A percentile compares a stretch with the other conserved stretches of the same genome.
Conservation (phyloP, 768 basidiomycete genomes). For the Pulveroboletus sp. region DNA sequence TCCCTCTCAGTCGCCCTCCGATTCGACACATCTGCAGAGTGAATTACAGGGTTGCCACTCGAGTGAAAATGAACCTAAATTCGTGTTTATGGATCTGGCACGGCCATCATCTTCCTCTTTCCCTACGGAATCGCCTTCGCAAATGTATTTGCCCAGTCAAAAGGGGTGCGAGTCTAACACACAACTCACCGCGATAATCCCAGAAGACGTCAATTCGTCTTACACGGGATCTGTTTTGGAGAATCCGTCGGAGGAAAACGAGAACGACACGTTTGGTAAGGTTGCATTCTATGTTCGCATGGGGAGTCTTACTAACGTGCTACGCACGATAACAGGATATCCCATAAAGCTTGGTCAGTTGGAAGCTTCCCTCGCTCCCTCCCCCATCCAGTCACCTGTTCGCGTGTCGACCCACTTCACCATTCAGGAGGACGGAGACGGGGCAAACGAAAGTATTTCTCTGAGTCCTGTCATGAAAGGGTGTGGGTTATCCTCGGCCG, state of each 20-base stretch:
- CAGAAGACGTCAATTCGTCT: slow-evolving; percentile 27
- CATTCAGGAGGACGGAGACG: slow-evolving; percentile 15
- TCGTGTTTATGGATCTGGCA: slow-evolving; percentile 17
- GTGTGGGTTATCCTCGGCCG: slow-evolving; percentile 25
- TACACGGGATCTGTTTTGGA: slow-evolving; percentile 20
- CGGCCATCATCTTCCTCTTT: slow-evolving; percentile 15
- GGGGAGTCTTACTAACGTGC: neutral
- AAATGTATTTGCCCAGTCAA: slow-evolving; percentile 5
- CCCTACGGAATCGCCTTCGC: slow-evolving; percentile 7
- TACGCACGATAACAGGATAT: slow-evolving; percentile 10
- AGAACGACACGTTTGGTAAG: slow-evolving; percentile 32
- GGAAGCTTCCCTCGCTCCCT: slow-evolving; percentile 12
- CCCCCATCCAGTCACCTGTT: slow-evolving; percentile 6
- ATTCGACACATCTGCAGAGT: slow-evolving; percentile 6
- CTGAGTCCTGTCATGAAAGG: slow-evolving; percentile 17
- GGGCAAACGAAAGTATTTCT: slow-evolving; percentile 4
- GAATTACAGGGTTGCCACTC: slow-evolving; percentile 11
- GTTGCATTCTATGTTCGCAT: neutral
- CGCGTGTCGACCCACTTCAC: slow-evolving; percentile 22
- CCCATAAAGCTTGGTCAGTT: slow-evolving; percentile 21
- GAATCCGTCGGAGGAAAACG: slow-evolving; percentile 5
- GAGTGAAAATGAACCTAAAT: slow-evolving; percentile 7
- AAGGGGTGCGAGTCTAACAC: slow-evolving; percentile 1
- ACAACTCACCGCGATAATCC: slow-evolving; percentile 5
- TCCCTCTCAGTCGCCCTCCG: slow-evolving; percentile 10